A percentile compares a stretch with the other conserved stretches of the same genome.
These are phyloP conservation scores for Knufia petricola DNA, from an alignment of 2,329 filamentous ascomycete species.

Conservation along the genomic window DNA sequence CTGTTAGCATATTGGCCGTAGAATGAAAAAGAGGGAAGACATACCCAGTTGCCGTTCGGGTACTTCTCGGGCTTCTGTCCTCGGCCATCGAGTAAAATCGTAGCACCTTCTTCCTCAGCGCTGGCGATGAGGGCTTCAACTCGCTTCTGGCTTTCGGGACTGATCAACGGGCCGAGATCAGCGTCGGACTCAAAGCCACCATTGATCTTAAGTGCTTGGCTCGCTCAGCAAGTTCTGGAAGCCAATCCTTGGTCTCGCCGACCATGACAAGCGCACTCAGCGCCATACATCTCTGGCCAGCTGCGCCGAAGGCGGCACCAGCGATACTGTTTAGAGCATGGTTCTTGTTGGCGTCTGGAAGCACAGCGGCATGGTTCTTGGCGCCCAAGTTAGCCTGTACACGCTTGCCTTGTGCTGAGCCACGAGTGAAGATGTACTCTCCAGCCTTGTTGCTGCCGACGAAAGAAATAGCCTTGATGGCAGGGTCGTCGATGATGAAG, in stretches of 20 bases:
- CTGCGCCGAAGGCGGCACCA: slow-evolving; percentile 59
- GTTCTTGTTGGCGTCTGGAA: slow-evolving; percentile 62
- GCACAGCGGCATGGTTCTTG: slow-evolving; percentile 59
- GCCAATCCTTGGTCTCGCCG: slow-evolving; percentile 56
- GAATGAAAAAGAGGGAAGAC: slow-evolving; percentile 19
- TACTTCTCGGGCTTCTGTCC: slow-evolving; percentile 54
- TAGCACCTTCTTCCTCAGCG: slow-evolving; percentile 55
- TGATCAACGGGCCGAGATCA: slow-evolving; percentile 57
- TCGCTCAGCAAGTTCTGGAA: slow-evolving; percentile 52
- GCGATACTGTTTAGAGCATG: slow-evolving; percentile 56
- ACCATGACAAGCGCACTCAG: slow-evolving; percentile 56
- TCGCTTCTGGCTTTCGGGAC: slow-evolving; percentile 52
- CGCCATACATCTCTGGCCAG: slow-evolving; percentile 62
- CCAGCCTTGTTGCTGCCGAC: slow-evolving; percentile 60
- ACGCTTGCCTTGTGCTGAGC: slow-evolving; percentile 61
- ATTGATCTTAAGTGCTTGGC: slow-evolving; percentile 52
- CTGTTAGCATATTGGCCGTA: neutral
- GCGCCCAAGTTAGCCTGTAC: slow-evolving; percentile 61
- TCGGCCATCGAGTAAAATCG: slow-evolving; percentile 53
- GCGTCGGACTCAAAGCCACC: slow-evolving; percentile 55
- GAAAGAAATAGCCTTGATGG: slow-evolving; percentile 60
- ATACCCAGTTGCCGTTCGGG: slow-evolving; percentile 57
- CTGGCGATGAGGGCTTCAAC: slow-evolving; percentile 53
- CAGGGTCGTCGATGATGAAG: slow-evolving; percentile 59
- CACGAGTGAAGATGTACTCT: slow-evolving; percentile 58